Conservation (phyloP, 495 filamentous ascomycete genomes). For the Pyrenula massariospora region DNA sequence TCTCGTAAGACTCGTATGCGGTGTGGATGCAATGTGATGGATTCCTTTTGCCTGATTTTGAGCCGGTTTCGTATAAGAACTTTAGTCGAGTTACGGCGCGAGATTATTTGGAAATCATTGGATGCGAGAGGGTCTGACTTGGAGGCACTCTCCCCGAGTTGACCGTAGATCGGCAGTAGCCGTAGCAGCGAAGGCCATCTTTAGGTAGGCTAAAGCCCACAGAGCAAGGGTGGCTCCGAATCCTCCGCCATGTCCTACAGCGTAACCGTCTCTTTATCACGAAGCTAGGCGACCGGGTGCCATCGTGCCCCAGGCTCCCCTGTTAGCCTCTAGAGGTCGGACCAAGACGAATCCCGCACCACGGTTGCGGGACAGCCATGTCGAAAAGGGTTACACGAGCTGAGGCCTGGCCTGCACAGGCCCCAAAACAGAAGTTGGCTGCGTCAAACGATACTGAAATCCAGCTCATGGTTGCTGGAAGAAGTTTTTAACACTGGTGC, state of each 20-base stretch:
- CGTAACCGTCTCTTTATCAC: too few species aligned
- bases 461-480: too few species aligned
- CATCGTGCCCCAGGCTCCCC: too few species aligned
- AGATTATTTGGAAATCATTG: neutral
- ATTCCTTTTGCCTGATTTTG: neutral
- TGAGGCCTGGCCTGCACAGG: neutral
- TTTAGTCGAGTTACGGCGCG: neutral
- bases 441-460: too few species aligned
- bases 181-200: neutral
- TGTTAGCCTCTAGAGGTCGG: neutral
- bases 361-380: neutral
- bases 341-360: neutral
- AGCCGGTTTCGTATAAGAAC: neutral
- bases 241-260: too few species aligned
- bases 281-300: too few species aligned
- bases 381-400: neutral
- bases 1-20: neutral
- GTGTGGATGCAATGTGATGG: neutral
- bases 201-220: neutral
- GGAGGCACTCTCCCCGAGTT: too few species aligned
- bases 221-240: neutral
- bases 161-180: neutral
- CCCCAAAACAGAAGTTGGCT: neutral
- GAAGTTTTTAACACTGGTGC: too few species aligned
- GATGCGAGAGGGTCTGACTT: neutral